Evolutionary conservation across 768 basidiomycete genomes (phyloP), one percentile per base, ranked within the genome.

Genomic region (Tylopilus intermedius): DNA sequence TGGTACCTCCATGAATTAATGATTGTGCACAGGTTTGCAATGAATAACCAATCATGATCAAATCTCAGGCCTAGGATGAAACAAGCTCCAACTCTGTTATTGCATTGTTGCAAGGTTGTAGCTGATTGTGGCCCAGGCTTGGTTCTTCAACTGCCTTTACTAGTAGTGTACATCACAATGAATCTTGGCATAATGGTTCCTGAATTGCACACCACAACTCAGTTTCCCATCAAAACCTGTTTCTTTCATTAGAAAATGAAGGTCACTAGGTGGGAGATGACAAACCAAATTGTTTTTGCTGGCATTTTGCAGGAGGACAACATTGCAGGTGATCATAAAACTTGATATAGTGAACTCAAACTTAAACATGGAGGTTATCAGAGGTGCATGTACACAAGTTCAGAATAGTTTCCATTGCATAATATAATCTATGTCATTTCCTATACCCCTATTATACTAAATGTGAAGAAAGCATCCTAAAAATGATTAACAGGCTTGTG

Each of bases 301-400:
- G 9, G 46, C 47, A 37, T 58, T 46, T 44, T 66, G 56, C 71
- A 75, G 54, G 22, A 82, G 72, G 30, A 73, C 63, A 4, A 74
- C 75, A 62, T 83, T 79, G 57, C 82, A 84, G 14, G 78, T 80
- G 57, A 86, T 74, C 73, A 79, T 78, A 18, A 18, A 26, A 83
- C 80, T 9, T 84, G 78, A 69, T 81, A 86, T 5, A 84, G 84
- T 5, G 84, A 84, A 41, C 76, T 76, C 40, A 79, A 76, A 62
- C 83, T 84, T 39, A 83, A 85, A 5, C 18, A 18, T 18, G 18
- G 18, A 18, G 18, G 18, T 18, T 18, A 18, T 18, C 18, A 18
- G 18, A 18, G 18, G 18, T 18, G 18, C 18, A 18, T 18, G 18
- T 18, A 18, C 18, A 18, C 18, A 18, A 18, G 18, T 18, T 18